Base-by-base conservation (phyloP, 1,284 basidiomycete species). In the Sporisorium exsertum region DNA sequence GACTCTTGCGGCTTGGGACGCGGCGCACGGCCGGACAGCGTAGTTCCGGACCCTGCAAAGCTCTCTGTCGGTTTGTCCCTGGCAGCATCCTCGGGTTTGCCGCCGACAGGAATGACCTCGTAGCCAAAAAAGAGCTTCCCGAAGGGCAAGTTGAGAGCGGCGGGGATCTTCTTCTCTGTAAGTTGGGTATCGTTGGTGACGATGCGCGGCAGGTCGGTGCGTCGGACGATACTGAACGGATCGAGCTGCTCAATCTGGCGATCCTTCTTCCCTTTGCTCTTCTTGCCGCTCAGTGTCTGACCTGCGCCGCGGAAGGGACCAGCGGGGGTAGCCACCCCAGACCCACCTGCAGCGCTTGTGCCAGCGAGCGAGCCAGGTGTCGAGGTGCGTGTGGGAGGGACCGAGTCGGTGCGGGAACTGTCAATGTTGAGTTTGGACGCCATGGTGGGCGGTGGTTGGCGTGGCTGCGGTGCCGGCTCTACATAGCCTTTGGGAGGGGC, bases 351-450 rank as follows among this genome's bases (percentile, higher is more conserved):
- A 16, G 64, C 66, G 33, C 68, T 72, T 42, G 64, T 64, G 2
- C 71, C 77, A 22, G 59, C 73, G 12, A 68, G 43, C 18, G 70
- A 73, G 45, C 78, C 64, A 1, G 80, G 87, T 24, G 85, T 87
- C 10, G 86, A 84, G 8, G 81, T 79, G 15, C 85, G 75, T 24
- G 86, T 87, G 83, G 81, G 71, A 9, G 78, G 77, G 12, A 85
- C 80, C 16, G 75, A 72, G 7, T 85, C 84, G 24, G 75, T 63
- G 43, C 77, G 73, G 22, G 54, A 55, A 37, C 72, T 78, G 54
- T 99, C 94, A 71, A 99, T 98, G 85, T 95, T 95, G 62, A 98
- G 90, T 87, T 97, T 98, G 58, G 93, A 93, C 0, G 96, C 95
- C 96, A 99, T 98, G 2, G 95, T 98, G 10, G 93, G 87, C 10